Percentiles rank a stretch among this genome's conserved stretches.
phyloP scores from a whole-genome alignment of 225 moss, liverwort and hornwort species.

The Physcomitrellopsis africana region DNA sequence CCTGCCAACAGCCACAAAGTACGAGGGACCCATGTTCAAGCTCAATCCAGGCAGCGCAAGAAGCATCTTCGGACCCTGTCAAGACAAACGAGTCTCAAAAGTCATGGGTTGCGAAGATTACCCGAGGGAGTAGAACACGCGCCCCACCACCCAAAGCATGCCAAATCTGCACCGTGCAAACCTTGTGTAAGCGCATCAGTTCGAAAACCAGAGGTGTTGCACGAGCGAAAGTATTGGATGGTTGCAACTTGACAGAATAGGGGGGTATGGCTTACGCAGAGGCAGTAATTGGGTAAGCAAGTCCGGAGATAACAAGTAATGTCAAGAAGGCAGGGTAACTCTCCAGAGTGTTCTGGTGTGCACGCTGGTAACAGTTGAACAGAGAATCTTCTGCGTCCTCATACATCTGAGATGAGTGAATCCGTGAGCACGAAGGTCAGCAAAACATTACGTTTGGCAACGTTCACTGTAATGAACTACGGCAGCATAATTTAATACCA shows the following conservation, averaged over 20 bases:
- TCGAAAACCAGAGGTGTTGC: background rate
- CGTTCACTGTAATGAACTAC: background rate
- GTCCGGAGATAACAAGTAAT: slow-evolving; percentile 65
- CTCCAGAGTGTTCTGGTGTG: slow-evolving; percentile 87
- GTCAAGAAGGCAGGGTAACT: slow-evolving; percentile 62
- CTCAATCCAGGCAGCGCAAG: background rate
- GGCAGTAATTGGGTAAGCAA: slow-evolving; percentile 78
- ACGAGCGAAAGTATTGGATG: background rate
- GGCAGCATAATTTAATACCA: background rate
- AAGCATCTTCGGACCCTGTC: background rate
- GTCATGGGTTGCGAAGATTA: slow-evolving; percentile 28
- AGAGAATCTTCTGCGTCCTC: slow-evolving; percentile 83
- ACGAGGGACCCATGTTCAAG: background rate
- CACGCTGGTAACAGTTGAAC: slow-evolving; percentile 95
- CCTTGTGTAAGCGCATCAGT: background rate
- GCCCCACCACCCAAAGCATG: slow-evolving; percentile 72
- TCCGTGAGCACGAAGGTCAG: background rate
- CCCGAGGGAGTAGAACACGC: slow-evolving; percentile 78
- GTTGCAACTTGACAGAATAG: background rate
- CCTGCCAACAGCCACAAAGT: slow-evolving; percentile 41
- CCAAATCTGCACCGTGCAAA: slow-evolving; percentile 61
- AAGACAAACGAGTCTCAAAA: background rate
- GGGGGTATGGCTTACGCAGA: slow-evolving; percentile 59
- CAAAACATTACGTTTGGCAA: background rate
- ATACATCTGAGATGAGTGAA: slow-evolving; percentile 58